phyloP scores from a whole-genome alignment of 2,329 filamentous ascomycete species.

The Epicoccum nigrum region DNA sequence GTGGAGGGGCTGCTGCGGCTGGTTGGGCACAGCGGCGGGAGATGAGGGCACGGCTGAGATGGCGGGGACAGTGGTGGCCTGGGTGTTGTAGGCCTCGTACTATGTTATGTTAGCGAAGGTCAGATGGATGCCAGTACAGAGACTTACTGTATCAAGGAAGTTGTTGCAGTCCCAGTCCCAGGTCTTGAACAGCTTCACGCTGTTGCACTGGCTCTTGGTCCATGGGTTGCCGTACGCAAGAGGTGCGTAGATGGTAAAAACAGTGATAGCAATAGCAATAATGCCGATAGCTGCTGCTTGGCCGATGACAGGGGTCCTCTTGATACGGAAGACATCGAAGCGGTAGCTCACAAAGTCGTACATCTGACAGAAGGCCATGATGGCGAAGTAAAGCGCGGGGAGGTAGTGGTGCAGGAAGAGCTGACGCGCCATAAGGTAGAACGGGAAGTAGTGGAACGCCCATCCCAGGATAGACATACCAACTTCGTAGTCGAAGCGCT shows the following conservation, averaged over 20 bases:
- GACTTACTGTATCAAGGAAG: slow-evolving; percentile 84
- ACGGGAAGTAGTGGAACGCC: slow-evolving; percentile 98
- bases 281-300: slow-evolving; percentile 75
- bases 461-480: slow-evolving; percentile 89
- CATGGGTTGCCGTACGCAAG: slow-evolving; percentile 92
- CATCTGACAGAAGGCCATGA: slow-evolving; percentile 85
- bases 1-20: slow-evolving; percentile 21
- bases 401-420: slow-evolving; percentile 99
- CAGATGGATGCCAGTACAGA: slow-evolving; percentile 20
- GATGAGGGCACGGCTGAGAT: slow-evolving; percentile 35
- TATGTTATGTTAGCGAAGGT: slow-evolving; percentile 18
- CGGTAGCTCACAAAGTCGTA: slow-evolving; percentile 85
- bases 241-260: slow-evolving; percentile 85
- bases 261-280: slow-evolving; percentile 73
- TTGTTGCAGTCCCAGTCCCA: slow-evolving; percentile 99
- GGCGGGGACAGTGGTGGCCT: slow-evolving; percentile 25
- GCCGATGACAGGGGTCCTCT: slow-evolving; percentile 74
- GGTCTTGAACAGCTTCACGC: slow-evolving; percentile 81
- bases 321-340: slow-evolving; percentile 70
- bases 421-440: slow-evolving; percentile 97
- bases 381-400: slow-evolving; percentile 92
- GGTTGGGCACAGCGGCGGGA: slow-evolving; percentile 22
- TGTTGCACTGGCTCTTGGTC: slow-evolving; percentile 86
- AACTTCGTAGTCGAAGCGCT: slow-evolving; percentile 97
- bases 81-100: slow-evolving; percentile 41